Evolutionary conservation across 345 rosid species (phyloP).

Genomic region (Salix arbutifolia): DNA sequence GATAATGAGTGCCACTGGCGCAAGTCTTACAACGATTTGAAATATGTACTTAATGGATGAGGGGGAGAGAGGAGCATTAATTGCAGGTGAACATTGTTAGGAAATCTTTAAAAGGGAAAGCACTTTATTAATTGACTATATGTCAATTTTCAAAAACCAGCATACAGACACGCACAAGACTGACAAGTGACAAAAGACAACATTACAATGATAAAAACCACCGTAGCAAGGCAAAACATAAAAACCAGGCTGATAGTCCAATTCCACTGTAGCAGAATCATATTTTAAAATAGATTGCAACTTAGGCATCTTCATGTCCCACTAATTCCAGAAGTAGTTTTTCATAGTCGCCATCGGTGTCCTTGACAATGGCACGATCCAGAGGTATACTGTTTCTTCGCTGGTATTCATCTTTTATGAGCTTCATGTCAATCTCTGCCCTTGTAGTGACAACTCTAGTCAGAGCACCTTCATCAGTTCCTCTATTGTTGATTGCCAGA

Average conservation of each 20-base stretch:
- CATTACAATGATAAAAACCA: neutral
- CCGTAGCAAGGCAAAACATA: neutral
- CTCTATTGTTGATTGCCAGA: constrained; percentile 55
- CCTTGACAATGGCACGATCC: constrained; percentile 52
- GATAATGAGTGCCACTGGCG: neutral
- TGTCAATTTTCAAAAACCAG: neutral
- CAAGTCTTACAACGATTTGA: too few relatives aligned
- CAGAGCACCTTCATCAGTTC: constrained; percentile 81
- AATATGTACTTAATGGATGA: neutral
- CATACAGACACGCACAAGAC: neutral
- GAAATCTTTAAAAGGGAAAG: neutral
- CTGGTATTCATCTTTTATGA: constrained; percentile 62
- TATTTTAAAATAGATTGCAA: neutral
- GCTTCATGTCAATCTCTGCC: constrained; percentile 65
- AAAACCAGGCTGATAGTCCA: neutral
- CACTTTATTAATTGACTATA: neutral
- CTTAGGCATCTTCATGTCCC: constrained; percentile 53
- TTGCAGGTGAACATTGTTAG: neutral
- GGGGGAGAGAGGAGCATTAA: too few relatives aligned
- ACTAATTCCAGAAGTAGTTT: constrained; percentile 59
- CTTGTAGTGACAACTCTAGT: constrained; percentile 75
- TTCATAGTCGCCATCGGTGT: constrained; percentile 66
- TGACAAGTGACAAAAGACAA: neutral
- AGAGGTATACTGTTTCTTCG: constrained; percentile 54
- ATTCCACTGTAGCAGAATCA: neutral